phyloP scores from a whole-genome alignment of 345 rosid genomes.

The Trapa bicornis region DNA sequence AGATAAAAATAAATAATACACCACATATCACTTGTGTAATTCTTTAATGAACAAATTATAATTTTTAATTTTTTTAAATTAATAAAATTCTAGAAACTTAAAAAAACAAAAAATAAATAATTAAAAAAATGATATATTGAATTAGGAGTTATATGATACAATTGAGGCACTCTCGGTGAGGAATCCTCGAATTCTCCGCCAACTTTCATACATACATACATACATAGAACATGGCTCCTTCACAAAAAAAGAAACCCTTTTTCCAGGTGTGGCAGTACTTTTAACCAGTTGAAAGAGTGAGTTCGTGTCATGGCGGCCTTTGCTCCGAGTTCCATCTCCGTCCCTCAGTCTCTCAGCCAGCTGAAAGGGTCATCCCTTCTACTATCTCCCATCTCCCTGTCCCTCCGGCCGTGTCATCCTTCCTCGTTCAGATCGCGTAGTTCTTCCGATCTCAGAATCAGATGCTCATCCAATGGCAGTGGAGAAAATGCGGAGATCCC shows the following conservation, averaged over 20 bases:
- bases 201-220: not conserved
- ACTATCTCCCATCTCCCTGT: not conserved
- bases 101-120: too few species aligned
- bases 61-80: too few species aligned
- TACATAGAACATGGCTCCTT: too few species aligned
- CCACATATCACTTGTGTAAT: too few species aligned
- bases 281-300: not conserved
- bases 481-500: not conserved
- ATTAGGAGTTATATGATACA: too few species aligned
- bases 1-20: too few species aligned
- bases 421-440: not conserved
- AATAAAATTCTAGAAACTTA: too few species aligned
- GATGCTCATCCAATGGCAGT: constrained; percentile 1
- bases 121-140: too few species aligned
- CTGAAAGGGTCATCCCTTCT: not conserved
- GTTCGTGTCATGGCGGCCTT: not conserved
- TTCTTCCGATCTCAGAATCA: not conserved
- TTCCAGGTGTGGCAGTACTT: too few species aligned
- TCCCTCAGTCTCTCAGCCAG: not conserved
- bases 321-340: not conserved
- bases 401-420: not conserved
- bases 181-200: not conserved
- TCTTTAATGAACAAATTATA: too few species aligned
- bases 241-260: too few species aligned
- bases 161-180: not conserved